Evolutionary conservation across 176 grass and related monocot species (phyloP).

Genomic region (Chrysopogon serrulatus): DNA sequence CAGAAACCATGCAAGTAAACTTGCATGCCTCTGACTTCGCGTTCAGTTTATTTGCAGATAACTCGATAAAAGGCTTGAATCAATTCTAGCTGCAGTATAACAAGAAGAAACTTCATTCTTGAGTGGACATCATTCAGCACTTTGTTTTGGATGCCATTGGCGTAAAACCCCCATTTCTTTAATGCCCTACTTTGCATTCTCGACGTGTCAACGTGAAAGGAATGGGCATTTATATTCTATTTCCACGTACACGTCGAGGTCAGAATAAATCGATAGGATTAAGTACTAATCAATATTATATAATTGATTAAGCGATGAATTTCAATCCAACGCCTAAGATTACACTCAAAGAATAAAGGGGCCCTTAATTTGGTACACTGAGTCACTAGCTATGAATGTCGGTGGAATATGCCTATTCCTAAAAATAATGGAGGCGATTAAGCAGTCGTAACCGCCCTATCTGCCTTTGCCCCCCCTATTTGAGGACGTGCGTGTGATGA

Average conservation of each 20-base stretch:
- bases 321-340: conserved; percentile 9
- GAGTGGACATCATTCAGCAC: not conserved
- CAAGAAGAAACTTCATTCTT: conserved; percentile 23
- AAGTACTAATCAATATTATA: not conserved
- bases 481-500: not conserved
- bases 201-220: conserved; percentile 1
- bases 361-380: not conserved
- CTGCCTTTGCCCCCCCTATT: not conserved
- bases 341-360: conserved; percentile 23
- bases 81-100: not conserved
- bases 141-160: conserved; percentile 4
- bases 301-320: not conserved
- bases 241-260: conserved; percentile 16
- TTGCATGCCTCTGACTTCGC: not conserved
- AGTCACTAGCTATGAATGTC: not conserved
- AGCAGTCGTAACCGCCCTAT: conserved; percentile 4
- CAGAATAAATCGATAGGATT: not conserved
- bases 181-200: not conserved
- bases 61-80: not conserved
- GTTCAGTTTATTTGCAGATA: not conserved
- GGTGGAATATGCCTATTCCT: conserved; percentile 16
- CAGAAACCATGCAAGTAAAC: not conserved
- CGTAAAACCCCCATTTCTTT: not conserved
- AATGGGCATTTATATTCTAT: not conserved
- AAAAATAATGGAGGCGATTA: not conserved